phyloP scores from a whole-genome alignment of 192 early-diverging fungal genomes.

The Entomortierella parvispora region DNA sequence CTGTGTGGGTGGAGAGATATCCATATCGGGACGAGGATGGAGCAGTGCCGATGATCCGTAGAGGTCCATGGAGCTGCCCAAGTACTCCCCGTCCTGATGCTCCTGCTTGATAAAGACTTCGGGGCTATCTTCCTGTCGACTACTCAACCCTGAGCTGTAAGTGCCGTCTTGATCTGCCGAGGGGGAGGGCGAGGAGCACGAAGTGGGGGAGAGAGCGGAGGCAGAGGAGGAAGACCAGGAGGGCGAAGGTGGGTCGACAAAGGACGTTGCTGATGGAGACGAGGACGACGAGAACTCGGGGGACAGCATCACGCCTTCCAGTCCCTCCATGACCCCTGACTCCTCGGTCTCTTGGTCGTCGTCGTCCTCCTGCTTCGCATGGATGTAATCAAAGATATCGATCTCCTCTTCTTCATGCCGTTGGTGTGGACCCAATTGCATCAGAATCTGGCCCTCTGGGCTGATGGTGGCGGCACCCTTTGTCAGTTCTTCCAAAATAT shows the following conservation, averaged over 20 bases:
- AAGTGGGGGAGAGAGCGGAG: background rate
- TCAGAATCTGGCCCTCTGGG: constrained; percentile 5
- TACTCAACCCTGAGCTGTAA: background rate
- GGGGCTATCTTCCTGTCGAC: background rate
- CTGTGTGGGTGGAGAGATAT: constrained; percentile 28
- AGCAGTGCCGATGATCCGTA: constrained; percentile 8
- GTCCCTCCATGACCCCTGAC: background rate
- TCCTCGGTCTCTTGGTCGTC: constrained; percentile 26
- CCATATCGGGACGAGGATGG: background rate
- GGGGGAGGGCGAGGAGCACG: constrained; percentile 1
- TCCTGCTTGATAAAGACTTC: constrained; percentile 19
- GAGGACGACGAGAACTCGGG: constrained; percentile 6
- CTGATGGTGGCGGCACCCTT: constrained; percentile 3
- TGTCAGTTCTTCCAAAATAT: constrained; percentile 25
- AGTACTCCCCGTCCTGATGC: background rate
- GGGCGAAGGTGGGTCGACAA: constrained; percentile 5
- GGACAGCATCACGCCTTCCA: background rate
- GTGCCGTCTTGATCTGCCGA: constrained; percentile 6
- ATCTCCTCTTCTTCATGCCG: constrained; percentile 33
- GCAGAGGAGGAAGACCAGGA: constrained; percentile 7
- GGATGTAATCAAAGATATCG: constrained; percentile 50
- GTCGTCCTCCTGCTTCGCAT: constrained; percentile 48
- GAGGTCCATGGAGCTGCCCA: constrained; percentile 27
- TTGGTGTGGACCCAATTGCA: constrained; percentile 12
- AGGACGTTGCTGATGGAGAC: background rate